Evolutionary conservation across 768 basidiomycete species (phyloP).

Genomic region (Gelatoporia subvermispora): DNA sequence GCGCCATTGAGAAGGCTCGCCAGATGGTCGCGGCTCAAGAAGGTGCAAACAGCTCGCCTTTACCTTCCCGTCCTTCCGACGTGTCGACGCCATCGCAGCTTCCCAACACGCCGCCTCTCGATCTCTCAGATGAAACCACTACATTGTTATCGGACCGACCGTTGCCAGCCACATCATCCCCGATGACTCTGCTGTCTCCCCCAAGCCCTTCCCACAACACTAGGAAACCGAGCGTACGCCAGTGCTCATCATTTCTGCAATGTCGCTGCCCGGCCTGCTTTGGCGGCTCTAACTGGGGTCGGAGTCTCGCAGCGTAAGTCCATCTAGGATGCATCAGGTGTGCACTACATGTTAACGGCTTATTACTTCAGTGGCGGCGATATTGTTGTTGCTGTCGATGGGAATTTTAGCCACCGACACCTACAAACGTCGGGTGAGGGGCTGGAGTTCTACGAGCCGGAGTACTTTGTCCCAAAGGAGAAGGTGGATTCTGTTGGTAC

Average conservation of each 20-base stretch:
- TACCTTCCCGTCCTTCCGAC: no score
- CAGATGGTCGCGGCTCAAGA: no score
- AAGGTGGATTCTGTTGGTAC: background rate
- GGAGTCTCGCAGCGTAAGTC: constrained; percentile 4
- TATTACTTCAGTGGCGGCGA: background rate
- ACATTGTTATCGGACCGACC: no score
- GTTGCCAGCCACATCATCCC: no score
- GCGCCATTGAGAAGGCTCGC: background rate
- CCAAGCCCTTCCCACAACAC: no score
- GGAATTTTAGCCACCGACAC: background rate
- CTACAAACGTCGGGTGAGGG: background rate
- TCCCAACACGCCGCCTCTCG: no score
- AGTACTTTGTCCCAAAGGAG: constrained; percentile 1
- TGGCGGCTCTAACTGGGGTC: constrained; percentile 22
- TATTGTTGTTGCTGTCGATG: background rate
- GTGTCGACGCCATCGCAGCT: no score
- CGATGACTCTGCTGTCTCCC: no score
- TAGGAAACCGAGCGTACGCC: no score
- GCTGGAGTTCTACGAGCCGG: background rate
- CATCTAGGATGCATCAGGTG: constrained; percentile 1
- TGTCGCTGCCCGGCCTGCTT: constrained; percentile 33
- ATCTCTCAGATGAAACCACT: no score
- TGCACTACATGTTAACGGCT: background rate
- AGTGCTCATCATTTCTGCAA: constrained; percentile 15
- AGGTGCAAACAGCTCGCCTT: no score